These are phyloP conservation scores for Aspergillus taichungensis DNA, from an alignment of 495 filamentous ascomycete genomes.

Conservation along the genomic window DNA sequence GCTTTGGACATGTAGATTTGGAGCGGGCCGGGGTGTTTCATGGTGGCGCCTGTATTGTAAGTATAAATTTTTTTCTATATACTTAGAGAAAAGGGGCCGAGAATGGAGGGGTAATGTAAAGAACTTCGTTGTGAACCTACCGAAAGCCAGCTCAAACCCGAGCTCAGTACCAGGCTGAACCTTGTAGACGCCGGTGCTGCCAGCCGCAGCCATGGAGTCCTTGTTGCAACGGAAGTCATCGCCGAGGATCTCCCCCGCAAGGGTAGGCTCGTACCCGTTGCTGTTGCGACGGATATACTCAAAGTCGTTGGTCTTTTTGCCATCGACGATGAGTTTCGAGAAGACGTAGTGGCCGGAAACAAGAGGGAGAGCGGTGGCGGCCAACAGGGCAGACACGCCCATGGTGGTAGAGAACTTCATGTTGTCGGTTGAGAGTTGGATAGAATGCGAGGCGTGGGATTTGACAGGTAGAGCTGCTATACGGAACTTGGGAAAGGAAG, in stretches of 20 bases:
- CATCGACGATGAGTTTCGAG: background rate
- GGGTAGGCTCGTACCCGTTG: slow-evolving; percentile 1
- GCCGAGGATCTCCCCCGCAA: background rate
- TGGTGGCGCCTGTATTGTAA: background rate
- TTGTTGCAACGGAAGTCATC: slow-evolving; percentile 3
- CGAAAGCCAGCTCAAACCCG: background rate
- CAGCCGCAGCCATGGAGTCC: background rate
- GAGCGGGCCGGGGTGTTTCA: slow-evolving; percentile 12
- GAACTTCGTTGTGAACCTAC: background rate
- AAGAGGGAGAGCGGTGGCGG: background rate
- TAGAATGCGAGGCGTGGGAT: no score
- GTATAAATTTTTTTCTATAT: no score
- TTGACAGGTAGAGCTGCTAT: no score
- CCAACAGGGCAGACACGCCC: no score
- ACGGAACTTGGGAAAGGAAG: no score
- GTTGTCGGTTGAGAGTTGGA: no score
- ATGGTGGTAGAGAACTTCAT: no score
- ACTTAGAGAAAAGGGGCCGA: no score
- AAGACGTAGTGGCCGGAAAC: slow-evolving; percentile 2
- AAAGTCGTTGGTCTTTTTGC: background rate
- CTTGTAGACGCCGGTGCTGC: background rate
- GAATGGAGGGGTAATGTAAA: no score
- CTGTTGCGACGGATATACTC: slow-evolving; percentile 3
- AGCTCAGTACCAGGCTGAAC: background rate
- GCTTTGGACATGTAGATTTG: slow-evolving; percentile 20